Base-by-base conservation (phyloP, 2,329 filamentous ascomycete genomes). In the Elsinoe perseae region DNA sequence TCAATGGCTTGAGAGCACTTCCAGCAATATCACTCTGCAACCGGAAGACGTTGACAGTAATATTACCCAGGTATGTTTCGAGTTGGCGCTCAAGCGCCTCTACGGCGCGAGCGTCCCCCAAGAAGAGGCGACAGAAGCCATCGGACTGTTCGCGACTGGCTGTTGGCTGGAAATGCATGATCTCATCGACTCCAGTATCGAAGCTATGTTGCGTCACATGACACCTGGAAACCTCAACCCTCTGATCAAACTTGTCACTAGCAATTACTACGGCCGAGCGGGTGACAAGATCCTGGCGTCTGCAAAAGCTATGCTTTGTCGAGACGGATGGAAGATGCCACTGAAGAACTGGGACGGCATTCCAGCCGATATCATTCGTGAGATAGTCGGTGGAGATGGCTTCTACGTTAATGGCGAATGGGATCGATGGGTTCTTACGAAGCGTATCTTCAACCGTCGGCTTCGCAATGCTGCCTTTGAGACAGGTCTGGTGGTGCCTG, bases 151-250 rank as follows among this genome's bases (percentile, higher is more conserved):
- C 61, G 77, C 78, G 0, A 79, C 77, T 2, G 78, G 74, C 14
- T 80, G 77, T 64, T 81, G 78, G 78, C 70, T 81, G 20, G 78
- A 81, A 60, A 80, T 81, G 77, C 73, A 77, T 43, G 77, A 80
- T 59, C 65, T 81, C 21, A 72, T 81, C 9, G 77, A 80, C 48
- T 71, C 72, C 4, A 75, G 77, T 23, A 77, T 80, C 28, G 76
- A 78, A 28, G 74, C 75, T 4, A 79, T 81, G 57, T 67, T 81
- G 14, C 74, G 77, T 12, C 77, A 79, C 56, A 80, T 81, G 78
- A 72, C 70, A 8, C 74, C 76, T 1, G 70, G 74, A 16, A 76
- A 69, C 2, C 67, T 81, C 2, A 70, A 74, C 12, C 70, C 72
- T 2, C 64, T 80, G 5, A 79, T 81, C 60, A 75, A 72, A 28